A percentile compares a stretch with the other conserved stretches of the same genome.
phyloP scores from a whole-genome alignment of 2,329 filamentous ascomycete genomes.

The Fusarium sp. region DNA sequence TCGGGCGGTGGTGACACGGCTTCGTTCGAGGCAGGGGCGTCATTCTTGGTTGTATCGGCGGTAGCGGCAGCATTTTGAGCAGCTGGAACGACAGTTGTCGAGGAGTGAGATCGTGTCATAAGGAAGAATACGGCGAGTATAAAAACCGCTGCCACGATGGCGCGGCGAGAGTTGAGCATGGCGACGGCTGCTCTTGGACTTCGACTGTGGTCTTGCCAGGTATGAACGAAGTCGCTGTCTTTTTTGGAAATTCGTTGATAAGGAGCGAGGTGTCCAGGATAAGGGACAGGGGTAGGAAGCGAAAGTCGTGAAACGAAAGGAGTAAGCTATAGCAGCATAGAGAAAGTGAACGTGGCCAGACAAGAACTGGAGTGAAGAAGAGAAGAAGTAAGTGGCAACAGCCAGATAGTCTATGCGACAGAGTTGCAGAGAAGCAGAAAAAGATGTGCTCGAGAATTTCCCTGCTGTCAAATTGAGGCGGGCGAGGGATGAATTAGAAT shows the following conservation, averaged over 20 bases:
- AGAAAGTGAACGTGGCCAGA: conserved; percentile 32
- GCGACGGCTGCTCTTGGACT: conserved; percentile 51
- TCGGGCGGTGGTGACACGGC: conserved; percentile 28
- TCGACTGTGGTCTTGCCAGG: conserved; percentile 27
- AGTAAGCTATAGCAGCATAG: conserved; percentile 38
- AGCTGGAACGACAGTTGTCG: conserved; percentile 33
- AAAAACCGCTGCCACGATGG: conserved; percentile 75
- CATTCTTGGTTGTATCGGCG: conserved; percentile 31
- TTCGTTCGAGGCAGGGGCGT: conserved; percentile 39
- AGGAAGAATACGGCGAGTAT: conserved; percentile 77
- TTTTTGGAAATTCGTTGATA: conserved; percentile 34
- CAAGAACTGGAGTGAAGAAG: conserved; percentile 25
- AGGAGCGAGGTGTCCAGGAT: conserved; percentile 35
- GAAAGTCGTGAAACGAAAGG: conserved; percentile 33
- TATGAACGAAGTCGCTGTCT: conserved; percentile 20
- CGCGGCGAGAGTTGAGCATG: conserved; percentile 85
- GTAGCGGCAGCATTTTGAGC: conserved; percentile 31
- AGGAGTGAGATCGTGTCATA: conserved; percentile 69
- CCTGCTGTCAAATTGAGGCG: conserved; percentile 25
- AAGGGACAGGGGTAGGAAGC: conserved; percentile 29
- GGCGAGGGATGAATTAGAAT: conserved; percentile 38
- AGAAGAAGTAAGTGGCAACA: conserved; percentile 16
- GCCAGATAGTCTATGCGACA: conserved; percentile 23
- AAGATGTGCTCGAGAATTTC: conserved; percentile 24
- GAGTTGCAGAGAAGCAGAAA: conserved; percentile 20